These are phyloP conservation scores for Cordyceps cateniannulata DNA, from an alignment of 2,329 filamentous ascomycete species.

Conservation along the genomic window DNA sequence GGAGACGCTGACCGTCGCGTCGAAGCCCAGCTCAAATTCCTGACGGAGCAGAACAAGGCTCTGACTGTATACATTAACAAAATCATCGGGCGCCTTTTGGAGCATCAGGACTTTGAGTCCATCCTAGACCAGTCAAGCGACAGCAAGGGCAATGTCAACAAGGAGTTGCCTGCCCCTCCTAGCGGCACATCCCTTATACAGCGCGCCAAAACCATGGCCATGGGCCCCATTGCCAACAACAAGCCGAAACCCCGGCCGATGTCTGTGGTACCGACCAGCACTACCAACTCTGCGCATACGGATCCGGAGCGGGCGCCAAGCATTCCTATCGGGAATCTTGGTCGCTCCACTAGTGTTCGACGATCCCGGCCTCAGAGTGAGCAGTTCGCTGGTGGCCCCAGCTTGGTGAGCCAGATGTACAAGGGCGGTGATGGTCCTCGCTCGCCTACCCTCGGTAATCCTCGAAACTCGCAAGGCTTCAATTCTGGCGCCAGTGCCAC, in stretches of 20 bases:
- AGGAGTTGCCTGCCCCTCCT: conserved; percentile 73
- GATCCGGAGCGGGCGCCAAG: conserved; percentile 70
- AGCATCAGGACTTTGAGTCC: conserved; percentile 91
- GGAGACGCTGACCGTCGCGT: conserved; percentile 58
- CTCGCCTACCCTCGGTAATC: conserved; percentile 51
- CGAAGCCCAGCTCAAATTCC: conserved; percentile 69
- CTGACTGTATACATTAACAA: conserved; percentile 97
- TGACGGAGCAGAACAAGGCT: conserved; percentile 95
- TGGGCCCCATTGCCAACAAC: conserved; percentile 27
- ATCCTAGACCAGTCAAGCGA: conserved; percentile 78
- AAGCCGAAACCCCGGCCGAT: conserved; percentile 47
- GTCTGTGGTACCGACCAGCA: conserved; percentile 43
- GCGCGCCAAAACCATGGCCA: conserved; percentile 55
- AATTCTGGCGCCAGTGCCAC: conserved; percentile 46
- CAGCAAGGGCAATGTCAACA: conserved; percentile 54
- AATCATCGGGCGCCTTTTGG: conserved; percentile 90
- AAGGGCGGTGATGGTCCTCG: conserved; percentile 61
- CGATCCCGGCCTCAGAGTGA: conserved; percentile 56
- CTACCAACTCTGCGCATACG: conserved; percentile 38
- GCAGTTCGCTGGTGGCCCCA: conserved; percentile 54
- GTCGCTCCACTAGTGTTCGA: conserved; percentile 47
- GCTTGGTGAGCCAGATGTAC: conserved; percentile 86
- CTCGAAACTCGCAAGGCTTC: conserved; percentile 58
- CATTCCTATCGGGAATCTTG: conserved; percentile 60
- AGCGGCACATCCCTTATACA: conserved; percentile 47